Base-by-base conservation (phyloP, 2,329 filamentous ascomycete species). In the Aspergillus floridensis region DNA sequence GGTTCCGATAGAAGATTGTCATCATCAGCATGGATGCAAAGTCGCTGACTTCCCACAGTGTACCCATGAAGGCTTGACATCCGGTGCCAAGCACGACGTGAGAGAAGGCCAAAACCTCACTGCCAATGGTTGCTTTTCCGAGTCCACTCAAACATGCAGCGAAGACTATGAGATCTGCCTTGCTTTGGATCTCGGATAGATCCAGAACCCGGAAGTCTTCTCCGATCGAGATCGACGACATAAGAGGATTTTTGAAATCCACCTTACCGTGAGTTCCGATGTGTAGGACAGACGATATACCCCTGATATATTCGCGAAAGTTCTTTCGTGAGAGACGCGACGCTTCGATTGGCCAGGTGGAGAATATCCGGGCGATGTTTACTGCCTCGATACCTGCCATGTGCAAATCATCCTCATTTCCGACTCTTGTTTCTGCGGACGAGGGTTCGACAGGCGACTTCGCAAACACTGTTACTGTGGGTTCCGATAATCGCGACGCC, bases 1-100 rank as follows among this genome's bases (percentile, higher is more conserved):
- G 50, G 52, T 64, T 53, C 38, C 56, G 61, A 63, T 70, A 68
- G 46, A 69, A 70, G 12, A 67, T 24, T 0, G 61, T 67, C 67
- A 68, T 69, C 26, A 69, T 57, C 24, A 70, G 21, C 67, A 70
- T 70, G 16, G 65, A 68, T 1, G 57, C 66, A 55, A 70, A 68
- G 50, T 68, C 67, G 50, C 60, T 67, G 16, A 70, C 62, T 59
- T 68, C 60, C 64, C 67, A 68, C 16, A 68, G 62, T 2, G 67
- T 64, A 6, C 67, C 67, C 22, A 68, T 66, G 50, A 66, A 70
- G 3, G 65, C 65, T 57, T 68, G 65, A 54, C 67, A 70, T 6
- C 67, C 67, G 6, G 61, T 68, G 19, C 66, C 67, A 31, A 70
- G 49, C 7, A 70, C 66, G 26, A 70, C 64, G 44, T 69, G 67